Evolutionary conservation across 176 grass and related monocot genomes (phyloP).

Genomic region (Carex littledalei): DNA sequence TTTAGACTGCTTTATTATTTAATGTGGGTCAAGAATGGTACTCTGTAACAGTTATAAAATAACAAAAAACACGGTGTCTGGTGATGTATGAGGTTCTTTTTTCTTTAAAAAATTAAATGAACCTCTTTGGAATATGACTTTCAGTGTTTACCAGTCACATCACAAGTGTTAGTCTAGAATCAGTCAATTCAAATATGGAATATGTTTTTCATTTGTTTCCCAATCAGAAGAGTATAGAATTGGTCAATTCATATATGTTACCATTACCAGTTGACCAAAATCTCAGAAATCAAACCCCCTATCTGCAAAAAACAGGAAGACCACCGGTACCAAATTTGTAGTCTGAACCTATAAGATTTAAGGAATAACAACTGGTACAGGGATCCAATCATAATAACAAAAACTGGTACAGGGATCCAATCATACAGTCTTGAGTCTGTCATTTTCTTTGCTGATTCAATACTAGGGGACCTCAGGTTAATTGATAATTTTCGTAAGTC

Average conservation of each 20-base stretch:
- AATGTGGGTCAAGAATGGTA: background rate
- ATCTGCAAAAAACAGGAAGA: background rate
- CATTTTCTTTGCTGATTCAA: background rate
- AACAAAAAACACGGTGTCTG: background rate
- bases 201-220: background rate
- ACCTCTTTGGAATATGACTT: background rate
- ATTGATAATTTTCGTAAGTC: background rate
- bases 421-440: no score
- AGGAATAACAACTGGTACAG: background rate
- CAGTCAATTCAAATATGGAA: background rate
- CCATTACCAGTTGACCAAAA: background rate
- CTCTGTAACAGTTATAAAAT: background rate
- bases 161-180: background rate
- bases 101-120: background rate
- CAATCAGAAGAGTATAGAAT: no score
- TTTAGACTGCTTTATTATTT: background rate
- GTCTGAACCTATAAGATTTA: background rate
- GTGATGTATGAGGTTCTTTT: slow-evolving; percentile 3
- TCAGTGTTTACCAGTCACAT: background rate
- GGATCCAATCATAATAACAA: background rate
- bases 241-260: background rate
- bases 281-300: background rate
- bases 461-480: background rate
- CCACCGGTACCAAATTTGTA: background rate
- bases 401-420: background rate